These are phyloP conservation scores for Boletus barrowsii DNA, from an alignment of 768 basidiomycete species.

Conservation along the genomic window DNA sequence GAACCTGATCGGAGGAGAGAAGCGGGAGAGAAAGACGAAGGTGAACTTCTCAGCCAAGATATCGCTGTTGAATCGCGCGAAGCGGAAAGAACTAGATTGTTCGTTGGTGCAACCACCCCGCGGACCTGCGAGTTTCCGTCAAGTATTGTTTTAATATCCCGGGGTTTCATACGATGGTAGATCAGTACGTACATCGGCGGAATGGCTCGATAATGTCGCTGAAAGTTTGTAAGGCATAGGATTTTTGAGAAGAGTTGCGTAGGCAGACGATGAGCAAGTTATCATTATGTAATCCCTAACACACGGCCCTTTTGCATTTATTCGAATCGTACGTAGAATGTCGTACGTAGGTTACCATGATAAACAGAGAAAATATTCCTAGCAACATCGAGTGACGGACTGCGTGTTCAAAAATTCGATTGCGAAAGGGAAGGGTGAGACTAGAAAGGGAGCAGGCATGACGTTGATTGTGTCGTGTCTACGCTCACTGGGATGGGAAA, in stretches of 20 bases:
- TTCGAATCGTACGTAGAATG: too few species aligned
- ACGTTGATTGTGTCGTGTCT: too few species aligned
- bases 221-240: slow-evolving; percentile 72
- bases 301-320: too few species aligned
- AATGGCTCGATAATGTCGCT: slow-evolving; percentile 65
- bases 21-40: slow-evolving; percentile 51
- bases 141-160: slow-evolving; percentile 8
- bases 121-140: slow-evolving; percentile 60
- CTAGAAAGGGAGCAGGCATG: too few species aligned
- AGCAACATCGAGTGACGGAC: too few species aligned
- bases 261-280: too few species aligned
- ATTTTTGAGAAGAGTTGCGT: not conserved
- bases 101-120: slow-evolving; percentile 70
- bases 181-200: slow-evolving; percentile 60
- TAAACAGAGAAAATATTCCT: too few species aligned
- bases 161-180: not conserved
- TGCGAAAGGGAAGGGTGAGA: too few species aligned
- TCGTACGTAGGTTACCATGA: too few species aligned
- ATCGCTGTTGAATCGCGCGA: slow-evolving; percentile 92
- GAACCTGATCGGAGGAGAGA: slow-evolving; percentile 61
- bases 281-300: too few species aligned
- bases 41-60: slow-evolving; percentile 64
- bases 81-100: slow-evolving; percentile 80
- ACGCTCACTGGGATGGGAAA: too few species aligned
- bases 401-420: too few species aligned